Conservation (phyloP, 148 eudicot species). For the Vaccinium macrocarpon region DNA sequence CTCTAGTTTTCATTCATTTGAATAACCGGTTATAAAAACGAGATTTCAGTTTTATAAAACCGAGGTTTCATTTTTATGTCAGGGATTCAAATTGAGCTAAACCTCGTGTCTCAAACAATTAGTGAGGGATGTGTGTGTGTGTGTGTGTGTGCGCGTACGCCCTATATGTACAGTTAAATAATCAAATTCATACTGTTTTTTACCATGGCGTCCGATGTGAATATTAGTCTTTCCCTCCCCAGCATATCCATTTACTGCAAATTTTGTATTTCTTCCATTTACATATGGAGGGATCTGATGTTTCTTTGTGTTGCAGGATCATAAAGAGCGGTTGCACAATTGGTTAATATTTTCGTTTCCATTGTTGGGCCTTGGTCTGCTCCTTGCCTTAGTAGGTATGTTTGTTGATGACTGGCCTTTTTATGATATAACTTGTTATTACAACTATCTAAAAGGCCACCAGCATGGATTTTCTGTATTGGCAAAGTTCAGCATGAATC, state of each 20-base stretch:
- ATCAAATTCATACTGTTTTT: background rate
- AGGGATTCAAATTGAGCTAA: background rate
- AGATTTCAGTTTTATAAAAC: background rate
- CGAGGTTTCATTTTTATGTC: background rate
- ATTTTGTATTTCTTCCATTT: background rate
- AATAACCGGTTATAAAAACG: background rate
- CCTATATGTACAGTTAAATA: background rate
- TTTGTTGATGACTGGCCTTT: background rate
- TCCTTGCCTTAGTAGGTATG: slow-evolving; percentile 57
- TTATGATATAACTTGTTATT: background rate
- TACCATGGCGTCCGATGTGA: background rate
- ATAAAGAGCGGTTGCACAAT: slow-evolving; percentile 53
- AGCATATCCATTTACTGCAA: background rate
- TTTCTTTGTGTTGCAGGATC: slow-evolving; percentile 45
- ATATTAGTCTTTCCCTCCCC: background rate
- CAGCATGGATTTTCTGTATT: background rate
- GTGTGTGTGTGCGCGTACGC: background rate
- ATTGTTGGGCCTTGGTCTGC: slow-evolving; percentile 41
- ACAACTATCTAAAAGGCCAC: background rate
- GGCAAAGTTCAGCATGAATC: background rate
- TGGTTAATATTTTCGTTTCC: slow-evolving; percentile 57
- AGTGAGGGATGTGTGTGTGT: background rate
- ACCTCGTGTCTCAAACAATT: background rate
- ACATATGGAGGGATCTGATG: background rate
- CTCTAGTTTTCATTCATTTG: background rate